Conservation (phyloP, 345 rosid species). For the Acer saccharum region DNA sequence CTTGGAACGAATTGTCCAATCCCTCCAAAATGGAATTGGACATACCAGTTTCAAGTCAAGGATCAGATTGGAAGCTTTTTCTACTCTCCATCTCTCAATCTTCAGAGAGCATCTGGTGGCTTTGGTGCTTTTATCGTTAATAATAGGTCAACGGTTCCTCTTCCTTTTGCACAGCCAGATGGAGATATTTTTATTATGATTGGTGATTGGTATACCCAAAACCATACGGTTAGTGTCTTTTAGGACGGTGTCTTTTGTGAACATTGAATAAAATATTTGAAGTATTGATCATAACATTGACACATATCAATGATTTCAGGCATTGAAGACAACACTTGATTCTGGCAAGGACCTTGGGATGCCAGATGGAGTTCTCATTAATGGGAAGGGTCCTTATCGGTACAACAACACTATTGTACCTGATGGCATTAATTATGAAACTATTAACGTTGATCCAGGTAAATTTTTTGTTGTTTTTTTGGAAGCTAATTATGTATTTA, state of each 20-base stretch:
- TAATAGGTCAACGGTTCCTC: constrained; percentile 54
- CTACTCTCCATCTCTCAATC: constrained; percentile 79
- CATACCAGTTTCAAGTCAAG: constrained; percentile 90
- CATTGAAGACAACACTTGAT: constrained; percentile 65
- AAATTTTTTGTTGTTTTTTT: neutral
- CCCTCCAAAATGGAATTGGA: constrained; percentile 60
- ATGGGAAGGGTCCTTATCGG: constrained; percentile 89
- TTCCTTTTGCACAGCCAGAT: constrained; percentile 84
- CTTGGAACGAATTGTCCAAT: constrained; percentile 90
- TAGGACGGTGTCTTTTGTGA: neutral
- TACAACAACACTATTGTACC: constrained; percentile 76
- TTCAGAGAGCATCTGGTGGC: constrained; percentile 94
- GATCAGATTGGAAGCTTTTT: constrained; percentile 96
- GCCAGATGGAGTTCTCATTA: constrained; percentile 96
- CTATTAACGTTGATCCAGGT: constrained; percentile 80
- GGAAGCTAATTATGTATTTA: neutral
- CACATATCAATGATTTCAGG: constrained; percentile 43
- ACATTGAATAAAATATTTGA: neutral
- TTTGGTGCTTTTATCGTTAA: constrained; percentile 80
- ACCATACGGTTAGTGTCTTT: constrained; percentile 67
- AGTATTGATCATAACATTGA: constrained; percentile 11
- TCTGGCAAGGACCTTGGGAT: constrained; percentile 87
- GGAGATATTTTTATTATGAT: constrained; percentile 65
- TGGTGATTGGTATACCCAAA: constrained; percentile 88
- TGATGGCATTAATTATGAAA: constrained; percentile 74